Evolutionary conservation across 2,329 filamentous ascomycete species (phyloP), one percentile per base, ranked within the genome.

Genomic region (Cercospora nicotianae): DNA sequence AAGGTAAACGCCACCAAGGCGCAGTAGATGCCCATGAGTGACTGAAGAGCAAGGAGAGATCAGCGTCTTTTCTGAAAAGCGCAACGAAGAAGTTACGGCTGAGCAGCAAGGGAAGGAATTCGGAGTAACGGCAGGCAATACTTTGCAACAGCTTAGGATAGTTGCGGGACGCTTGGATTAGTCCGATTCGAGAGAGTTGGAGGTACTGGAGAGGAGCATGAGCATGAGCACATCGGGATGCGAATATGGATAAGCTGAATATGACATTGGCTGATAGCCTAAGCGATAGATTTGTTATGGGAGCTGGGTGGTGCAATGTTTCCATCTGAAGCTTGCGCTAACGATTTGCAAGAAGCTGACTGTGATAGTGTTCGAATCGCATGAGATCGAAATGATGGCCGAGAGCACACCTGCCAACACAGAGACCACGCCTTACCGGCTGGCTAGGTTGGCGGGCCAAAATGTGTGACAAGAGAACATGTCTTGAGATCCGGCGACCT

Each of bases 1-100:
- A 93, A 90, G 78, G 86, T 87, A 76, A 80, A 68, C 39, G 66
- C 80, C 33, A 72, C 72, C 67, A 76, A 79, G 73, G 65, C 66
- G 60, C 72, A 75, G 74, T 76, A 76, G 71, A 71, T 57, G 23
- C 31, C 28, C 10, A 33, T 20, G 20, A 45, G 33, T 64, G 48
- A 64, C 48, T 16, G 31, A 57, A 20, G 53, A 57, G 51, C 31
- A 42, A 58, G 33, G 31, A 45, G 53, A 55, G 28, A 59, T 18
- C 55, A 13, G n/a, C 30, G 28, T 59, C 55, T 59, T 36, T 59
- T 28, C 31, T 59, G 55, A 59, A 36, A 23, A 36, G 31, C 55
- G 31, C 55, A 9, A 59, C 13, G 31, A 31, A 23, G 55, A 59
- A 59, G 26, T 33, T 59, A 36, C 55, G 55, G 31, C 55, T 31